A percentile compares a stretch with the other conserved stretches of the same genome.
Evolutionary conservation across 2,329 filamentous ascomycete species (phyloP).

Genomic region (Alternaria hordeiaustralica): DNA sequence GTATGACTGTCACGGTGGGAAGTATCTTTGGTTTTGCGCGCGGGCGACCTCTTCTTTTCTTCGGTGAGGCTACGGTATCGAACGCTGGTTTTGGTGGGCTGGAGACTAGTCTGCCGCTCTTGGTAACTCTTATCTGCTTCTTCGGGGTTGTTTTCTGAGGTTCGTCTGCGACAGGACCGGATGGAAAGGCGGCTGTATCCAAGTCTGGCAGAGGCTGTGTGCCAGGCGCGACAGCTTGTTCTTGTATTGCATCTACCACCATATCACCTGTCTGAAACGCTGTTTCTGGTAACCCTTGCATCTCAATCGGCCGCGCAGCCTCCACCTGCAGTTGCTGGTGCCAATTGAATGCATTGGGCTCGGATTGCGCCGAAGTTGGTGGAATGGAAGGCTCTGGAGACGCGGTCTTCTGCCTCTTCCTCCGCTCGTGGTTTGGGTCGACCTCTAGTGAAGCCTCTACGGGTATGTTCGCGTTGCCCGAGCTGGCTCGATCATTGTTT

Average conservation of each 20-base stretch:
- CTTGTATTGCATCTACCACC: background rate
- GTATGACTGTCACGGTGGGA: constrained; percentile 60
- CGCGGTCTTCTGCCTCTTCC: constrained; percentile 49
- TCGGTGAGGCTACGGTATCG: constrained; percentile 52
- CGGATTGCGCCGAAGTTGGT: background rate
- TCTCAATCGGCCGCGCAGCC: constrained; percentile 11
- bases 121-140: constrained; percentile 50
- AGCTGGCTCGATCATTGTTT: background rate
- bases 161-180: background rate
- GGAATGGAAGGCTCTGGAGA: constrained; percentile 27
- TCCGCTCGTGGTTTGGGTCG: constrained; percentile 38
- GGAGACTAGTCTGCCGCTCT: constrained; percentile 56
- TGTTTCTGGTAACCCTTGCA: background rate
- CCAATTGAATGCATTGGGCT: constrained; percentile 25
- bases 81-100: constrained; percentile 38
- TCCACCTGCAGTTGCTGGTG: constrained; percentile 38
- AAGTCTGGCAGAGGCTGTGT: background rate
- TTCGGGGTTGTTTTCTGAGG: constrained; percentile 28
- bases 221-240: background rate
- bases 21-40: constrained; percentile 32
- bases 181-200: background rate
- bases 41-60: constrained; percentile 42
- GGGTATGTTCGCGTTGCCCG: background rate
- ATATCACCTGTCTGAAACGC: background rate
- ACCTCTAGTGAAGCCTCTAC: constrained; percentile 29